Evolutionary conservation across 2,329 filamentous ascomycete species (phyloP).

Genomic region (Epicoccum sorghinum): DNA sequence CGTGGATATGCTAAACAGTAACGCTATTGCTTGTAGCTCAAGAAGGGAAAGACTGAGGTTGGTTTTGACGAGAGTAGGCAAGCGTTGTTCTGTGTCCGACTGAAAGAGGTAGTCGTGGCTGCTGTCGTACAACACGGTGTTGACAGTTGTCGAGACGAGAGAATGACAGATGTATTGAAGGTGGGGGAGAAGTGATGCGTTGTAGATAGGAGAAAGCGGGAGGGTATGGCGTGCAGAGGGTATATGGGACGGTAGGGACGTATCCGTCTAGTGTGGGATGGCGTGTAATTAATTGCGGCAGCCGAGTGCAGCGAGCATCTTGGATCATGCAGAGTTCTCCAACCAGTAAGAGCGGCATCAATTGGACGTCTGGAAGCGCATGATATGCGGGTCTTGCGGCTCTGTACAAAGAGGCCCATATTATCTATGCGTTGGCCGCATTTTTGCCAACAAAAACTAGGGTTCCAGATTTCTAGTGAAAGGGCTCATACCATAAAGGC

Average conservation of each 20-base stretch:
- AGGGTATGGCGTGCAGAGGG: constrained; percentile 46
- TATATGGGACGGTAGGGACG: constrained; percentile 41
- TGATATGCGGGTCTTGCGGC: constrained; percentile 50
- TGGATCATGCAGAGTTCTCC: constrained; percentile 50
- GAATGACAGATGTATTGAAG: constrained; percentile 46
- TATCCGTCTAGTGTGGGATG: constrained; percentile 48
- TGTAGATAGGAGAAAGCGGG: constrained; percentile 45
- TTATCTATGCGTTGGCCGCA: constrained; percentile 86
- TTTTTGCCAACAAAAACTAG: constrained; percentile 75
- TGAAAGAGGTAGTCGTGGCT: constrained; percentile 42
- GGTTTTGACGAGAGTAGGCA: constrained; percentile 42
- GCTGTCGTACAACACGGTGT: constrained; percentile 46
- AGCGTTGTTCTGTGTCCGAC: constrained; percentile 41
- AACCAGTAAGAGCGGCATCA: constrained; percentile 61
- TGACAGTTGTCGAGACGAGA: constrained; percentile 45
- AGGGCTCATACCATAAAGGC: constrained; percentile 44
- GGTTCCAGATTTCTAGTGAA: constrained; percentile 49
- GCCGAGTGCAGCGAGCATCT: constrained; percentile 48
- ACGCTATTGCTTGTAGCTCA: constrained; percentile 29
- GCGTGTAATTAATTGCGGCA: constrained; percentile 50
- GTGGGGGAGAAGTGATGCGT: constrained; percentile 35
- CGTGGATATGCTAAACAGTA: constrained; percentile 33
- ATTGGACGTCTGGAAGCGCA: constrained; percentile 47
- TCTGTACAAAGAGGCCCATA: constrained; percentile 54
- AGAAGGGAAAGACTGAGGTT: constrained; percentile 29